Evolutionary conservation across 1,284 basidiomycete species (phyloP).

Genomic region (Cutaneotrichosporon sp.): DNA sequence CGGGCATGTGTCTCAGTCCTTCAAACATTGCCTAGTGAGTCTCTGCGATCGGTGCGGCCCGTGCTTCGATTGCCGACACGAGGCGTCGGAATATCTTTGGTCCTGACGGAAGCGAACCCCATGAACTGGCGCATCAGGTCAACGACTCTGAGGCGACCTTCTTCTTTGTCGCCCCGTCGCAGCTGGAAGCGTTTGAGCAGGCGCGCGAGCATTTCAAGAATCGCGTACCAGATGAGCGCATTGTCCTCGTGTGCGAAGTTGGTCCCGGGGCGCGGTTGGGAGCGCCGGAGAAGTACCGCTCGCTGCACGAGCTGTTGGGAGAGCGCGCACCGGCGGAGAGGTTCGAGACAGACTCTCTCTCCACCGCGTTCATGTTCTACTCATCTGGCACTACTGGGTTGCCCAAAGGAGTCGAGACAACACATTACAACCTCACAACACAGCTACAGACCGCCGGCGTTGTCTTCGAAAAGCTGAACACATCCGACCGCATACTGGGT

Average conservation of each 20-base stretch:
- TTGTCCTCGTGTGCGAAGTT: constrained; percentile 26
- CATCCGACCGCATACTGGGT: constrained; percentile 7
- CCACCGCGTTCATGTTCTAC: constrained; percentile 55
- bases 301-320: not conserved
- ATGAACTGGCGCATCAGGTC: constrained; percentile 37
- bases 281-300: constrained; percentile 7
- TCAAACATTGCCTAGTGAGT: constrained; percentile 36
- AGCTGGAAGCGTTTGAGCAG: constrained; percentile 38
- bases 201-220: constrained; percentile 23
- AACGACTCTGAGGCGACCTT: constrained; percentile 56
- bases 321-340: not conserved
- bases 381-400: constrained; percentile 57
- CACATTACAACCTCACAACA: constrained; percentile 59
- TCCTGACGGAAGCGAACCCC: constrained; percentile 20
- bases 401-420: constrained; percentile 53
- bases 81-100: no score
- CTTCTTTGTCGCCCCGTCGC: constrained; percentile 56
- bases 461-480: not conserved
- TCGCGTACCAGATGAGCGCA: constrained; percentile 18
- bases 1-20: constrained; percentile 32
- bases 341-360: not conserved
- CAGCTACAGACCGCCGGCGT: constrained; percentile 13
- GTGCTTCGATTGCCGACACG: no score
- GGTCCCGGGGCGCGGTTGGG: not conserved
- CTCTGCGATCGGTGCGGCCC: not conserved